Evolutionary conservation across 2,329 filamentous ascomycete species (phyloP).

Genomic region (Colletotrichum costaricense): DNA sequence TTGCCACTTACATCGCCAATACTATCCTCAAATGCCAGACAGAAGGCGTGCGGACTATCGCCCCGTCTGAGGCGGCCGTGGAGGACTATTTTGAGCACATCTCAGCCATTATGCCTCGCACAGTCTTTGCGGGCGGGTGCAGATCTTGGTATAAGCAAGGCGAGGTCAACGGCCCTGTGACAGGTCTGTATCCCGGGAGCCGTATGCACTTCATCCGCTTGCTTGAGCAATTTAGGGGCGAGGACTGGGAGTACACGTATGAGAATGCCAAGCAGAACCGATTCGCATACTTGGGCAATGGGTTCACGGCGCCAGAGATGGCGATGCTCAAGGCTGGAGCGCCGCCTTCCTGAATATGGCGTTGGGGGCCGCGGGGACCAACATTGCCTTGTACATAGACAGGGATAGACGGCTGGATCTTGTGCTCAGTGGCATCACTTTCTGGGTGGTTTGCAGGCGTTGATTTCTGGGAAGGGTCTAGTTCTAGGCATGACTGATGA

Average conservation of each 20-base stretch:
- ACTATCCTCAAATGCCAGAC: conserved; percentile 62
- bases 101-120: conserved; percentile 63
- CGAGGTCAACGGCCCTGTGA: conserved; percentile 55
- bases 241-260: conserved; percentile 65
- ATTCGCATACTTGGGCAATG: conserved; percentile 65
- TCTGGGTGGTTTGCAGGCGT: conserved; percentile 29
- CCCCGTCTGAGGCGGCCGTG: conserved; percentile 57
- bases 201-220: conserved; percentile 65
- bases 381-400: background rate
- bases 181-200: conserved; percentile 62
- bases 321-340: conserved; percentile 31
- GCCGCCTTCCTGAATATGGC: background rate
- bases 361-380: background rate
- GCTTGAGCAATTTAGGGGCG: conserved; percentile 60
- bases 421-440: background rate
- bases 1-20: conserved; percentile 62
- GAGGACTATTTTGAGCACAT: conserved; percentile 63
- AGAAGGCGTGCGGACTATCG: conserved; percentile 59
- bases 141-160: conserved; percentile 65
- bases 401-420: background rate
- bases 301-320: conserved; percentile 59
- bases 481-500: conserved; percentile 1
- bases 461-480: conserved; percentile 4
- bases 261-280: conserved; percentile 51
- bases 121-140: conserved; percentile 59